Evolutionary conservation across 139 green algal species (phyloP).

Genomic region (Penium margaritaceum): DNA sequence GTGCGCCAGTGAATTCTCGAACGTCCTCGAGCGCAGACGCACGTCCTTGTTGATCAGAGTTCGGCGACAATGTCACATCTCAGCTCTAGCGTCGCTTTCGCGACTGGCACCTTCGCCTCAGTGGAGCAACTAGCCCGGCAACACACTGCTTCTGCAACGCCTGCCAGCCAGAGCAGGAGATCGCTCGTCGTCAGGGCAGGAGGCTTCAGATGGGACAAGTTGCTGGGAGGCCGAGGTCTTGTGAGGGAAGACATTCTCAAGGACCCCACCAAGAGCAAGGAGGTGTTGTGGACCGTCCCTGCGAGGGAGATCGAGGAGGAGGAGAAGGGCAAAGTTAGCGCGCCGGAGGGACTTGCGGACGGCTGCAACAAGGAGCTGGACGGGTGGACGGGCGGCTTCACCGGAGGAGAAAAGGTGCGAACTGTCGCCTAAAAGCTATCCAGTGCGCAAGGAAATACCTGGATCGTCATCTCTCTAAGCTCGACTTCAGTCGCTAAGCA

Average conservation of each 20-base stretch:
- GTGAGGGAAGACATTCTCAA: background rate
- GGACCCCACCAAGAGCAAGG: background rate
- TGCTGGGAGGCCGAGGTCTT: conserved; percentile 24
- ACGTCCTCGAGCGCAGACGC: too few species aligned
- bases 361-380: conserved; percentile 41
- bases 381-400: conserved; percentile 37
- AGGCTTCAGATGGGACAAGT: too few species aligned
- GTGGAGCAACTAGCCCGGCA: too few species aligned
- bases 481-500: too few species aligned
- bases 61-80: too few species aligned
- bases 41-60: too few species aligned
- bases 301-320: background rate
- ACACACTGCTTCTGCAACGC: too few species aligned
- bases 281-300: conserved; percentile 9
- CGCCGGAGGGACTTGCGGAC: background rate
- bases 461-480: background rate
- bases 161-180: too few species aligned
- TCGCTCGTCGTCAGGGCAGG: too few species aligned
- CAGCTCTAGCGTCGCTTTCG: too few species aligned
- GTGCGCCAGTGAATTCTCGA: too few species aligned
- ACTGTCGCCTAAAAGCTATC: background rate
- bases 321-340: conserved; percentile 6
- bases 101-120: too few species aligned
- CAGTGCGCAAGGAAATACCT: background rate
- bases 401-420: conserved; percentile 33